Evolutionary conservation across 2,329 filamentous ascomycete species (phyloP).

Genomic region (Penicillium griseofulvum): DNA sequence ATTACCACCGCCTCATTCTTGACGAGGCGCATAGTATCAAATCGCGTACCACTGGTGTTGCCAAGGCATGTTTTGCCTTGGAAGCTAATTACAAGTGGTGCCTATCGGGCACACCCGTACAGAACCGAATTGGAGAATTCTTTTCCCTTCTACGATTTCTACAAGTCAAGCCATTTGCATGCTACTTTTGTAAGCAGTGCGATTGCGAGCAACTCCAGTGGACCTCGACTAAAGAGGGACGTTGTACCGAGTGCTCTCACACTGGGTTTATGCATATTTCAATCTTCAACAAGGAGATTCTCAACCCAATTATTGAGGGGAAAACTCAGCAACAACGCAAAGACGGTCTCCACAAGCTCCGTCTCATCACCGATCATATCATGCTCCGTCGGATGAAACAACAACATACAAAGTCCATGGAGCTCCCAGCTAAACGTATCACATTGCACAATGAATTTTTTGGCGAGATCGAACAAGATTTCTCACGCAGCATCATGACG

Average conservation of each 20-base stretch:
- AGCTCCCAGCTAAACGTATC: slow-evolving; percentile 91
- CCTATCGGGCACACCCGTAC: slow-evolving; percentile 87
- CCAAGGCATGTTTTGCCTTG: slow-evolving; percentile 90
- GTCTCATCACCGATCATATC: slow-evolving; percentile 84
- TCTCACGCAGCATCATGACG: slow-evolving; percentile 93
- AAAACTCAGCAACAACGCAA: slow-evolving; percentile 56
- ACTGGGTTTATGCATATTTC: slow-evolving; percentile 67
- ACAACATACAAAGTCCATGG: slow-evolving; percentile 91
- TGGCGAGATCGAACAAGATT: slow-evolving; percentile 91
- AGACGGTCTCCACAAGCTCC: slow-evolving; percentile 75
- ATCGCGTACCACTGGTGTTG: slow-evolving; percentile 80
- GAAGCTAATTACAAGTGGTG: slow-evolving; percentile 92
- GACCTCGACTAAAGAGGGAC: slow-evolving; percentile 69
- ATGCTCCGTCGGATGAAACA: slow-evolving; percentile 95
- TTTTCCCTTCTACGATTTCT: slow-evolving; percentile 93
- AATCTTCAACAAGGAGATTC: slow-evolving; percentile 89
- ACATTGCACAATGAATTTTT: slow-evolving; percentile 94
- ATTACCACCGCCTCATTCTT: slow-evolving; percentile 87
- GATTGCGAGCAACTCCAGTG: slow-evolving; percentile 79
- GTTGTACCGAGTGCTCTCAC: slow-evolving; percentile 68
- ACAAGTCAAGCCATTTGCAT: slow-evolving; percentile 81
- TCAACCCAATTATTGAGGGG: slow-evolving; percentile 72
- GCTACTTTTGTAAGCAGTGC: slow-evolving; percentile 90
- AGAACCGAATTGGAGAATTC: slow-evolving; percentile 96
- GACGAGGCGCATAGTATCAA: slow-evolving; percentile 97